Evolutionary conservation across 2,329 filamentous ascomycete species (phyloP), one percentile per base, ranked within the genome.

Genomic region (Esteya vermicola): DNA sequence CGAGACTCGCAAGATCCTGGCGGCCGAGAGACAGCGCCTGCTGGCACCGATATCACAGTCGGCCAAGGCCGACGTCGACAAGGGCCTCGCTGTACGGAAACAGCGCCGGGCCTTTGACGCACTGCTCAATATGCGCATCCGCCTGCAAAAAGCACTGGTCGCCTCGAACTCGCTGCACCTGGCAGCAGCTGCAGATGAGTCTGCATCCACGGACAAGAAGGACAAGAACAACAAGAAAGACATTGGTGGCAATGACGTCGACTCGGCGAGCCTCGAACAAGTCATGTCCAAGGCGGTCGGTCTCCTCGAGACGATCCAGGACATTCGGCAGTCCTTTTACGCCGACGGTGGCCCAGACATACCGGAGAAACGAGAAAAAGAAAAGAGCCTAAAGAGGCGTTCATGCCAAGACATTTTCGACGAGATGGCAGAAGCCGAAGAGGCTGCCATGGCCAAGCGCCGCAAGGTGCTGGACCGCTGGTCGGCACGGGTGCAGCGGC

Each of bases 61-160:
- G 1, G 77, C 77, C 39, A 78, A 80, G 52, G 75, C 75, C 39
- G 91, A 96, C 54, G 76, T 81, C 5, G 75, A 79, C 32, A 96
- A 96, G 59, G 91, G 91, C 12, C 63, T 72, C 40, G 89, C 89
- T 0, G 84, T 98, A 28, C 89, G 86, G 51, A 68, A 78, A 42
- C 91, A 98, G 60, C 77, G 86, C 38, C 80, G 79, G 45, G 76
- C 80, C 1, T 98, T 94, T 53, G 89, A 96, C 50, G 75, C 83
- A 1, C 72, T 96, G 1, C 70, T 98, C 25, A 93, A 94, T 60
- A 73, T 86, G 13, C 78, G 91, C 18, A 95, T 98, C 53, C 83
- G 89, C 45, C 63, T 98, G 16, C 93, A 98, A 57, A 96, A 95
- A 58, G 85, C 84, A 2, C 62, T 98, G 13, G 72, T 91, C 14